These are phyloP conservation scores for Toxicodendron radicans DNA, from an alignment of 345 rosid genomes.

Conservation along the genomic window DNA sequence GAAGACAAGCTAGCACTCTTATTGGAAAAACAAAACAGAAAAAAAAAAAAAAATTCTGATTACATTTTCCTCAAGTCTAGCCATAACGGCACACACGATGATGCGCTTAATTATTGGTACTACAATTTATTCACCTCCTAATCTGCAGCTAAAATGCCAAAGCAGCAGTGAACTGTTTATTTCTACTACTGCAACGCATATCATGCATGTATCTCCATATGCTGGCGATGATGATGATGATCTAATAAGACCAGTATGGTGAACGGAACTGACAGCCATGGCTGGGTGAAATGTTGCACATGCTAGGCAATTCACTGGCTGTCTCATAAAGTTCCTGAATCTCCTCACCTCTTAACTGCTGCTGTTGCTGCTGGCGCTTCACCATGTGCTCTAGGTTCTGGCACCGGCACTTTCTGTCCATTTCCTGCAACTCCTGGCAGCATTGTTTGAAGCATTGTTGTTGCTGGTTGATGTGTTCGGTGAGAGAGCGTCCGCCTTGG, in stretches of 20 bases:
- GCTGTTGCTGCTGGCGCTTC: constrained; percentile 15
- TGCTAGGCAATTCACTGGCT: constrained; percentile 21
- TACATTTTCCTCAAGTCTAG: neutral
- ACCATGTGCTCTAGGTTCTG: constrained; percentile 13
- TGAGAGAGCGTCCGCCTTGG: neutral
- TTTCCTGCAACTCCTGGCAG: constrained; percentile 30
- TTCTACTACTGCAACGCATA: neutral
- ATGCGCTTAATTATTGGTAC: constrained; percentile 8
- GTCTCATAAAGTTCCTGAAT: neutral
- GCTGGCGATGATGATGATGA: neutral
- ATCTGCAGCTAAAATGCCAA: constrained; percentile 3
- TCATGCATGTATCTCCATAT: neutral
- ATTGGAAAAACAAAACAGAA: neutral
- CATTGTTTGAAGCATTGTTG: constrained; percentile 12
- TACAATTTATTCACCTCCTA: neutral
- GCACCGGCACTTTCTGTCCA: constrained; percentile 34
- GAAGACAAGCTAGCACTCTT: no score
- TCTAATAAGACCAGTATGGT: no score
- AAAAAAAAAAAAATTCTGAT: neutral
- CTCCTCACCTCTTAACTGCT: neutral
- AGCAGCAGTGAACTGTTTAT: constrained; percentile 10
- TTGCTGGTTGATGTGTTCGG: neutral
- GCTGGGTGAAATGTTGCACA: constrained; percentile 17
- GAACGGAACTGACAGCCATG: constrained; percentile 19
- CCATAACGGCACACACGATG: constrained; percentile 11